Base-by-base conservation (phyloP, 2,329 filamentous ascomycete genomes). In the Fusarium sp. region DNA sequence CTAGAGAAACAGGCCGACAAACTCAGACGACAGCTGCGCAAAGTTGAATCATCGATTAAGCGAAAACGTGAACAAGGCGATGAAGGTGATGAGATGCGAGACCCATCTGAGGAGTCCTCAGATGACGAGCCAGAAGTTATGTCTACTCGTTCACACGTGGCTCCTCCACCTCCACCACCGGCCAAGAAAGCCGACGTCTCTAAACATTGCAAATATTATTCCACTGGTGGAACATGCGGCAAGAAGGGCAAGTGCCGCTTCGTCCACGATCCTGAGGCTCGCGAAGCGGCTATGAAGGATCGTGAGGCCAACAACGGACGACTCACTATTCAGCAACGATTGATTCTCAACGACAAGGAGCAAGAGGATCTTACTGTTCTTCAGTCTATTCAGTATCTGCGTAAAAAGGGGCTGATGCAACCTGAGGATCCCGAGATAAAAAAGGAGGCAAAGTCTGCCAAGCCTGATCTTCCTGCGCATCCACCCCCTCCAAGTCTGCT, bases 161-260 rank as follows among this genome's bases (percentile, higher is more conserved):
- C 77, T 40, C 74, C 75, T 14, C 72, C 73, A 11, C 75, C 79
- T 68, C 78, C 86, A 59, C 81, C 86, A 70, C 80, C 86, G 70
- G 78, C 85, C 67, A 84, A 87, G 78, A 85, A 86, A 76, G 88
- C 89, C 52, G 89, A 91, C 74, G 85, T 89, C 44, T 85, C 87
- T 53, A 88, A 87, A 70, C 89, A 91, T 75, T 91, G 89, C 87
- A 91, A 91, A 80, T 91, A 91, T 79, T 91, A 87, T 77, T 90
- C 89, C 42, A 91, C 89, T 55, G 89, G 89, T 71, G 89, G 89
- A 66, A 89, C 84, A 62, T 91, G 89, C 80, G 89, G 89, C 55
- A 91, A 91, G 85, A 90, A 90, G 86, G 88, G 88, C 88, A 91
- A 91, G 88, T 91, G 89, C 83, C 89, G 89, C 81, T 91, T 91